These are phyloP conservation scores for Xylaria sp. DNA, from an alignment of 2,329 filamentous ascomycete species.

Conservation along the genomic window DNA sequence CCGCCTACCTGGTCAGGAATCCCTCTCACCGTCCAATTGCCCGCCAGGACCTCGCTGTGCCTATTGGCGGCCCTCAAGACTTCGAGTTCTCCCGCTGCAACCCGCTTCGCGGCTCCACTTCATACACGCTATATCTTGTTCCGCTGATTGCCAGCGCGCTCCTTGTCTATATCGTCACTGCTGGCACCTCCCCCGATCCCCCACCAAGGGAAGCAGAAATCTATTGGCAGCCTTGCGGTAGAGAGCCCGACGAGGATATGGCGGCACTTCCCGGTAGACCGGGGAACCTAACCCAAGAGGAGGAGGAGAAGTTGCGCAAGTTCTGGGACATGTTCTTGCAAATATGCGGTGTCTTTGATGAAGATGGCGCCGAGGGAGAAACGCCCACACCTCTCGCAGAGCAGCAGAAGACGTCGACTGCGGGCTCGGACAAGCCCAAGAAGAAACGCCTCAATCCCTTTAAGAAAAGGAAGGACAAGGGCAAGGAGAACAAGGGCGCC, in stretches of 20 bases:
- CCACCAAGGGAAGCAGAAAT: constrained; percentile 12
- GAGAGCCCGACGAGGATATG: constrained; percentile 41
- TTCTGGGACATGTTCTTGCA: constrained; percentile 83
- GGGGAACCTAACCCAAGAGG: constrained; percentile 87
- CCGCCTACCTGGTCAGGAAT: not conserved
- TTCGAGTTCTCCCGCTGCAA: constrained; percentile 6
- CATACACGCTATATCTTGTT: constrained; percentile 41
- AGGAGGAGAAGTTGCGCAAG: constrained; percentile 88
- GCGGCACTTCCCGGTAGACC: constrained; percentile 73
- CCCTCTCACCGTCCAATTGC: not conserved
- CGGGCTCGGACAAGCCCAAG: constrained; percentile 68
- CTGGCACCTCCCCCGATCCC: constrained; percentile 11
- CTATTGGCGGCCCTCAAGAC: not conserved
- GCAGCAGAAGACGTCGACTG: constrained; percentile 39
- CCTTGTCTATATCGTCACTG: constrained; percentile 36
- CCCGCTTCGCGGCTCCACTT: constrained; percentile 37
- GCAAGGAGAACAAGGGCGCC: constrained; percentile 58
- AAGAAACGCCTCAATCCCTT: constrained; percentile 80
- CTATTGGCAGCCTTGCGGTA: constrained; percentile 18
- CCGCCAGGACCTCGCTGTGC: not conserved
- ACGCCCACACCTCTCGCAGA: constrained; percentile 46
- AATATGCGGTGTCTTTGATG: constrained; percentile 72
- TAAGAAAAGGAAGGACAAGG: constrained; percentile 68
- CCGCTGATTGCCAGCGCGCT: constrained; percentile 40
- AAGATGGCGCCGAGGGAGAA: constrained; percentile 50